Conservation (phyloP, 345 rosid species). For the Noccaea caerulescens region DNA sequence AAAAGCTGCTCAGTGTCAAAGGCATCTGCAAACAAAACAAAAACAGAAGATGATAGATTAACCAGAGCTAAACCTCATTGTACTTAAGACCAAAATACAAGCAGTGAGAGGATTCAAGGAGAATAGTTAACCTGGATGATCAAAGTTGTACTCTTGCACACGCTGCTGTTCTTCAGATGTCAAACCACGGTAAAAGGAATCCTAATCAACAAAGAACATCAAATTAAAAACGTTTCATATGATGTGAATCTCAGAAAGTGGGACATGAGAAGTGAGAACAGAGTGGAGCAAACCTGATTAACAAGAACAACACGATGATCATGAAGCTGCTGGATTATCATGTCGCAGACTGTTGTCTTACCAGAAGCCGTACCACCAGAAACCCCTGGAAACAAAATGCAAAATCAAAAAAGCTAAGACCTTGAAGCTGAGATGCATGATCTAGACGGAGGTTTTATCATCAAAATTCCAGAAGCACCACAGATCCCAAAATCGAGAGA, state of each 20-base stretch:
- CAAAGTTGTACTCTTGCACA: constrained; percentile 96
- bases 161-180: constrained; percentile 74
- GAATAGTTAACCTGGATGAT: constrained; percentile 76
- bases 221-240: neutral
- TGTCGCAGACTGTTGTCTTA: constrained; percentile 95
- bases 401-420: neutral
- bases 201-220: constrained; percentile 47
- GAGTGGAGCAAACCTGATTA: constrained; percentile 65
- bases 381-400: constrained; percentile 57
- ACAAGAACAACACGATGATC: constrained; percentile 96
- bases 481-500: constrained; percentile 14
- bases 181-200: constrained; percentile 94
- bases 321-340: constrained; percentile 96
- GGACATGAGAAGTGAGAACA: constrained; percentile 9
- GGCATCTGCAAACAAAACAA: constrained; percentile 64
- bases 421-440: neutral
- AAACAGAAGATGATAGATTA: neutral
- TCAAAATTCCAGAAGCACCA: constrained; percentile 1
- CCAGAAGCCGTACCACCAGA: constrained; percentile 99
- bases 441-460: neutral
- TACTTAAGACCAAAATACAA: neutral
- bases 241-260: constrained; percentile 3
- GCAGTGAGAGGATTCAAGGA: neutral
- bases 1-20: constrained; percentile 97
- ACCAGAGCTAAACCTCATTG: neutral